Conservation (phyloP, 1,139 yeast species). For the Eremothecium gossypii region DNA sequence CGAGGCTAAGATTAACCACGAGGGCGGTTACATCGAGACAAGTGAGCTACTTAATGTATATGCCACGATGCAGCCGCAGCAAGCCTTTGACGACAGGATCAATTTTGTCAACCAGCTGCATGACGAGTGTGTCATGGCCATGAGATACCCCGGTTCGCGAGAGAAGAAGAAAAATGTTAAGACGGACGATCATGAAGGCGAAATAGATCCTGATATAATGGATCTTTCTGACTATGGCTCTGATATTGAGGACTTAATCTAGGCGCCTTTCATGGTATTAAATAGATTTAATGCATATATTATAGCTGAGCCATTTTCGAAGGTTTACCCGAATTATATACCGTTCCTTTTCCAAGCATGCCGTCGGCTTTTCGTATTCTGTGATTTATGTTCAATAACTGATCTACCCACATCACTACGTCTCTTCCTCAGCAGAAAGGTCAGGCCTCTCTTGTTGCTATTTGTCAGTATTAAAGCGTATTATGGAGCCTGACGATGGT, state of each 20-base stretch:
- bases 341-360: too few species aligned
- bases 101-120: slow-evolving; percentile 84
- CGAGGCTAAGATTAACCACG: slow-evolving; percentile 89
- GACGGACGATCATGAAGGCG: slow-evolving; percentile 15
- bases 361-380: too few species aligned
- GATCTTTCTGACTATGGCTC: slow-evolving; percentile 28
- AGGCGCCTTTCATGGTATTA: background rate
- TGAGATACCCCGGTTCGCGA: slow-evolving; percentile 67
- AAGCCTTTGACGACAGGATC: slow-evolving; percentile 86
- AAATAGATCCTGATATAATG: slow-evolving; percentile 17
- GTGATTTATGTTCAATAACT: too few species aligned
- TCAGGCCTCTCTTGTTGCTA: too few species aligned
- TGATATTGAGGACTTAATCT: slow-evolving; percentile 24
- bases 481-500: too few species aligned
- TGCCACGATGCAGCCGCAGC: slow-evolving; percentile 80
- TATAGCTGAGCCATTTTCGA: background rate
- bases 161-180: slow-evolving; percentile 17
- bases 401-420: too few species aligned
- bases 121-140: slow-evolving; percentile 87
- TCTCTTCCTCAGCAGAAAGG: too few species aligned
- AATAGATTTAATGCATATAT: slow-evolving; percentile 4
- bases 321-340: too few species aligned
- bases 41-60: slow-evolving; percentile 80
- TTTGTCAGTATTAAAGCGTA: too few species aligned
- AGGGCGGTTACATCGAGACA: slow-evolving; percentile 85